Evolutionary conservation across 306 rosid genomes (phyloP).

Genomic region (Bauhinia variegata): DNA sequence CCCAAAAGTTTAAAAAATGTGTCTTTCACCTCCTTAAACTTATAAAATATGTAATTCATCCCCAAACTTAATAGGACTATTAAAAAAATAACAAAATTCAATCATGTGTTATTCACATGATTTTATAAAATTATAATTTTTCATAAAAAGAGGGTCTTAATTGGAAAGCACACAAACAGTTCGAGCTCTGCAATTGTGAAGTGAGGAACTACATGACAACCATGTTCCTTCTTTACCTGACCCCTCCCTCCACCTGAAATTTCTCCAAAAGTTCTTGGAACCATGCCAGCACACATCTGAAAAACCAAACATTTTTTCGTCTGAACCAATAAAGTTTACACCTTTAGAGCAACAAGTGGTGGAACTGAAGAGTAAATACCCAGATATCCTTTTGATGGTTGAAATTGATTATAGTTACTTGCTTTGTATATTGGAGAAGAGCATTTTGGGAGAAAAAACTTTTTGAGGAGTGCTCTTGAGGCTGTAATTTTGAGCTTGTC

Average conservation of each 20-base stretch:
- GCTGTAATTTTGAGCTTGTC: constrained; percentile 69
- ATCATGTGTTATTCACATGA: no score
- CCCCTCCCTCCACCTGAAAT: constrained; percentile 71
- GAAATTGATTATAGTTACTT: constrained; percentile 91
- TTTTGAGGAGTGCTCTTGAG: constrained; percentile 78
- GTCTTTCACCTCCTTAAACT: no score
- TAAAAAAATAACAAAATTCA: no score
- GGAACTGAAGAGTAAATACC: constrained; percentile 65
- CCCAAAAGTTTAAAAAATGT: no score
- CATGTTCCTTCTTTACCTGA: constrained; percentile 39
- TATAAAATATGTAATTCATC: no score
- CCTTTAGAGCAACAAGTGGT: constrained; percentile 80
- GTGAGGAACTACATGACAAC: no score
- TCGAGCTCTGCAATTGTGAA: no score
- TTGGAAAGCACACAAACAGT: no score
- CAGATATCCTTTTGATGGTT: constrained; percentile 88
- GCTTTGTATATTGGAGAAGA: constrained; percentile 79
- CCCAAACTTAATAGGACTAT: no score
- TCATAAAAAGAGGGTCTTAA: no score
- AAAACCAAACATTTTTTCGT: constrained; percentile 29
- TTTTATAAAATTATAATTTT: no score
- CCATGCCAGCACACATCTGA: constrained; percentile 38
- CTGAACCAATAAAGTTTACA: constrained; percentile 53
- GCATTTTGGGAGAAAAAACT: constrained; percentile 51
- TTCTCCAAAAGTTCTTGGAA: constrained; percentile 76